Evolutionary conservation across 768 basidiomycete species (phyloP).

Genomic region (Punctularia strigosozonata): DNA sequence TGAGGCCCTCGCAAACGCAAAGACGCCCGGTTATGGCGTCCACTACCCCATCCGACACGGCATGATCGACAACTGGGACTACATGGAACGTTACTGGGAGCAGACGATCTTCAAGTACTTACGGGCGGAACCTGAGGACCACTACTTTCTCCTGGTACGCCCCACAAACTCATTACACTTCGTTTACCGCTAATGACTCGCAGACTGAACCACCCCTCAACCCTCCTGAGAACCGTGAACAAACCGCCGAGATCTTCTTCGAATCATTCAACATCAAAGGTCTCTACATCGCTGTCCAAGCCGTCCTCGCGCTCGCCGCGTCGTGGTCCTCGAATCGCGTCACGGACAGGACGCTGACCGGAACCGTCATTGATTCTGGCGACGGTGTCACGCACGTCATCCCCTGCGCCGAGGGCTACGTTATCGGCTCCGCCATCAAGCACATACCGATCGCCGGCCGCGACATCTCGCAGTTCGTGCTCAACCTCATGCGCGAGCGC

Average conservation of each 20-base stretch:
- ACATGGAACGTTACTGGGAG: conserved; percentile 99
- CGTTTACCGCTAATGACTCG: not conserved
- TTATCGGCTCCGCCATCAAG: conserved; percentile 97
- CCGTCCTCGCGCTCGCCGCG: conserved; percentile 94
- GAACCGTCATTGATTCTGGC: conserved; percentile 97
- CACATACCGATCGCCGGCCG: conserved; percentile 98
- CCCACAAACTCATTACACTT: not conserved
- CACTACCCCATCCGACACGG: conserved; percentile 97
- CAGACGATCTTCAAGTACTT: conserved; percentile 99
- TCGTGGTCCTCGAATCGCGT: conserved; percentile 92
- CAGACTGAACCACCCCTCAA: conserved; percentile 99
- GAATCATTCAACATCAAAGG: conserved; percentile 99
- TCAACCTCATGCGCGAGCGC: conserved; percentile 90
- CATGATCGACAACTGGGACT: conserved; percentile 96
- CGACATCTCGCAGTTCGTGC: conserved; percentile 93
- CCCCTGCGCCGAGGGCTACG: conserved; percentile 92
- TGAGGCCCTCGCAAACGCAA: conserved; percentile 91
- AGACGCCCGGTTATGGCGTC: conserved; percentile 87
- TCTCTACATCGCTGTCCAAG: conserved; percentile 96
- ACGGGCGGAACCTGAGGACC: conserved; percentile 96
- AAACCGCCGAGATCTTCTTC: conserved; percentile 99
- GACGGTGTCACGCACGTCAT: conserved; percentile 99
- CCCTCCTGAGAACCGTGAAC: conserved; percentile 96
- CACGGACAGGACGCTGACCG: conserved; percentile 84
- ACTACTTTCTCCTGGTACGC: conserved; percentile 92